Conservation (phyloP, 164 flowering plant genomes). For the Chimonanthus salicifolius region DNA sequence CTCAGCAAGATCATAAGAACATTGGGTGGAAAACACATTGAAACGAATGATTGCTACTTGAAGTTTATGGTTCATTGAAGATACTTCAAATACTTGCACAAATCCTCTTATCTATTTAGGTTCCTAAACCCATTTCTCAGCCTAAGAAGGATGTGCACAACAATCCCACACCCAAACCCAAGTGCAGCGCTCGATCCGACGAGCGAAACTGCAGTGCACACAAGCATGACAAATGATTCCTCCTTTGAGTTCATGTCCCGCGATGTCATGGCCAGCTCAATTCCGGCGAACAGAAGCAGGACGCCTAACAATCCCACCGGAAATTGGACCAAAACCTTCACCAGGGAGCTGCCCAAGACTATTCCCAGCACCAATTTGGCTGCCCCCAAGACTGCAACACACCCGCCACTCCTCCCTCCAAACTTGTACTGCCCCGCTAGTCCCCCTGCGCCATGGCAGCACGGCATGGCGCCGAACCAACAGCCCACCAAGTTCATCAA, state of each 20-base stretch:
- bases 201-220: conserved; percentile 53
- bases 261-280: conserved; percentile 72
- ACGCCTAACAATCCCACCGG: conserved; percentile 83
- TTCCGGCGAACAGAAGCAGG: conserved; percentile 73
- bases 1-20: not conserved
- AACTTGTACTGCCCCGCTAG: conserved; percentile 85
- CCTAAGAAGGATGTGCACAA: conserved; percentile 19
- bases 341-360: conserved; percentile 59
- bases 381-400: conserved; percentile 66
- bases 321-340: conserved; percentile 48
- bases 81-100: not conserved
- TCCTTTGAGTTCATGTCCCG: conserved; percentile 60
- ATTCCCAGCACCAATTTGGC: conserved; percentile 63
- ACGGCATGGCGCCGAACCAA: conserved; percentile 85
- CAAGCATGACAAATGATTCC: conserved; percentile 59
- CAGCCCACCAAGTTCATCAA: conserved; percentile 76
- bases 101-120: too few relatives aligned
- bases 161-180: conserved; percentile 61
- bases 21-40: not conserved
- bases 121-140: not conserved
- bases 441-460: conserved; percentile 88
- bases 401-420: conserved; percentile 81
- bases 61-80: not conserved
- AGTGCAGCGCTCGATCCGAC: conserved; percentile 74
- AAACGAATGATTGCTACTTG: not conserved